Conservation (phyloP, 2,329 filamentous ascomycete species). For the Arachnopeziza araneosa region DNA sequence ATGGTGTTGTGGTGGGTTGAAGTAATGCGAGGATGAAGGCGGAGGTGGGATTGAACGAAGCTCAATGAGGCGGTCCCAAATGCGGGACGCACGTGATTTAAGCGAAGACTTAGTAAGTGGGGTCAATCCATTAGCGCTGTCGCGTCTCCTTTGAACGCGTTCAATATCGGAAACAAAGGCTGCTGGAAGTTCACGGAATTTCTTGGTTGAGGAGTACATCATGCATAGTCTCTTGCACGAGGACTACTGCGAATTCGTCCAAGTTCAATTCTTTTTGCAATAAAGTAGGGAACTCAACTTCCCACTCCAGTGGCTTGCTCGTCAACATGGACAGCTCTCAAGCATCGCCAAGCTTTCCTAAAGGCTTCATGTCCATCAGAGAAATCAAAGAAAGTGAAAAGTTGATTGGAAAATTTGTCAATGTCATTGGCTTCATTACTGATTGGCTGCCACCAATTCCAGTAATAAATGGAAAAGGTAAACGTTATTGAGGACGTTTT, state of each 20-base stretch:
- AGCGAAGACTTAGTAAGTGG: constrained; percentile 8
- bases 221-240: too few relatives aligned
- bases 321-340: constrained; percentile 6
- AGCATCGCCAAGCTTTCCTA: constrained; percentile 26
- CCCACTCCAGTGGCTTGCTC: neutral
- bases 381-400: constrained; percentile 37
- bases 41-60: constrained; percentile 13
- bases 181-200: too few relatives aligned
- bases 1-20: constrained; percentile 11
- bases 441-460: constrained; percentile 49
- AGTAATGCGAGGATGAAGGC: constrained; percentile 2
- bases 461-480: constrained; percentile 34
- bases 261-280: neutral
- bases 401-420: constrained; percentile 36
- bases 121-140: constrained; percentile 7
- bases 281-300: neutral
- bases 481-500: neutral
- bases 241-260: too few relatives aligned
- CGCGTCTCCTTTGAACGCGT: constrained; percentile 8
- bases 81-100: constrained; percentile 11
- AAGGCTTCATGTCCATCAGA: constrained; percentile 39
- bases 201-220: too few relatives aligned
- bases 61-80: constrained; percentile 12
- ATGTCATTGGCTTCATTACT: constrained; percentile 65
- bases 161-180: neutral